phyloP scores from a whole-genome alignment of 352 stramenopile genomes.

The Blastocystis sp. region DNA sequence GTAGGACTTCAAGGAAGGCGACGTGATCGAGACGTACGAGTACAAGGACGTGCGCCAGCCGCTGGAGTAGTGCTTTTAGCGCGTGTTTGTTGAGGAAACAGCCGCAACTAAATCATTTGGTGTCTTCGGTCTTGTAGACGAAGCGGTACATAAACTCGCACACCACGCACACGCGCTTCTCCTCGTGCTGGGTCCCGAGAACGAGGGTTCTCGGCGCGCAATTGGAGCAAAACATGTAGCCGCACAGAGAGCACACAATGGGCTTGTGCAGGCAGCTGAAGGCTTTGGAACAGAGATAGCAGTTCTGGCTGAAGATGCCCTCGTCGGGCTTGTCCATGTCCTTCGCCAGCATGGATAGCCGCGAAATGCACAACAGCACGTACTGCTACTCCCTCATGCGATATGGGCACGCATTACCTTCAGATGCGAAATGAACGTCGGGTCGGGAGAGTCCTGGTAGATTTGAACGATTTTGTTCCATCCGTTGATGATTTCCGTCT shows the following conservation, averaged over 20 bases:
- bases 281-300: constrained; percentile 5
- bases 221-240: constrained; percentile 39
- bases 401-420: background rate
- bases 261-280: constrained; percentile 42
- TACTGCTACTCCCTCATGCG: constrained; percentile 30
- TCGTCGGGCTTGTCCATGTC: constrained; percentile 12
- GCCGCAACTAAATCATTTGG: constrained; percentile 12
- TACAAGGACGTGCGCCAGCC: constrained; percentile 54
- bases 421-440: constrained; percentile 18
- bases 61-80: background rate
- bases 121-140: constrained; percentile 64
- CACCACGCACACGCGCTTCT: constrained; percentile 45
- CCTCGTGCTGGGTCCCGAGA: constrained; percentile 31
- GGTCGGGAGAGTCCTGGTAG: constrained; percentile 8
- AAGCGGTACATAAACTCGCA: constrained; percentile 58
- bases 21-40: constrained; percentile 87
- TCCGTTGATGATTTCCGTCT: constrained; percentile 64
- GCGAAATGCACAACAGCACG: constrained; percentile 35
- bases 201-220: constrained; percentile 9
- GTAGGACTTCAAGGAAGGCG: constrained; percentile 86
- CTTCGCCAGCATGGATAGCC: constrained; percentile 42
- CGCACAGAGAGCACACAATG: constrained; percentile 50
- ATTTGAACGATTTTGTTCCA: constrained; percentile 61
- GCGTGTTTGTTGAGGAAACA: background rate
- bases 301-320: constrained; percentile 22